These are phyloP conservation scores for Aegilops umbellulata DNA, from an alignment of 176 grass and related monocot genomes.

Conservation along the genomic window DNA sequence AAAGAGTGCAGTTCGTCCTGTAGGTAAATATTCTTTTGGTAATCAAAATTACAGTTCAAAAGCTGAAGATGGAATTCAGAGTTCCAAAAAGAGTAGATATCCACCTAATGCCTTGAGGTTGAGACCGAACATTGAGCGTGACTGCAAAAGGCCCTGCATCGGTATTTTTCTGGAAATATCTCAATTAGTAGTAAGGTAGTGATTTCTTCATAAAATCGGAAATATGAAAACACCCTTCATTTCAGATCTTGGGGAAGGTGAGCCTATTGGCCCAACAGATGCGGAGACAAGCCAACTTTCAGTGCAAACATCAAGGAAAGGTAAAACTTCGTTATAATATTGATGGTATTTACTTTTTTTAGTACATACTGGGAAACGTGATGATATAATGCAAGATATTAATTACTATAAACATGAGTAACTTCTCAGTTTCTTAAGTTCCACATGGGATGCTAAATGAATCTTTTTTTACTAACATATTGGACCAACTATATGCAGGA, in stretches of 20 bases:
- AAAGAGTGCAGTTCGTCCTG: conserved; percentile 25
- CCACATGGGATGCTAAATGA: conserved; percentile 7
- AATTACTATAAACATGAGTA: neutral
- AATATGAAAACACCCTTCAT: conserved; percentile 29
- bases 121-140: neutral
- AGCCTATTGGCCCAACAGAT: conserved; percentile 30
- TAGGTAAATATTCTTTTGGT: conserved; percentile 15
- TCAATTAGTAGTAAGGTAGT: conserved; percentile 4
- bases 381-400: neutral
- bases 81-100: conserved; percentile 33
- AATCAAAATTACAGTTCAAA: conserved; percentile 21
- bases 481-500: conserved; percentile 40
- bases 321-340: conserved; percentile 22
- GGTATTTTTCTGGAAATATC: conserved; percentile 37
- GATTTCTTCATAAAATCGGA: conserved; percentile 25
- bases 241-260: conserved; percentile 36
- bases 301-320: conserved; percentile 34
- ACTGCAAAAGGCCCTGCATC: neutral
- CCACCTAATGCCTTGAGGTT: conserved; percentile 24
- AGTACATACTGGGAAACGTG: neutral
- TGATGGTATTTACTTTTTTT: neutral
- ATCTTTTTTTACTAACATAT: conserved; percentile 21
- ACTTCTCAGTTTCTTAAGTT: conserved; percentile 17
- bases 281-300: conserved; percentile 22
- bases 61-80: conserved; percentile 27